Percentiles rank a stretch among this genome's conserved stretches.
phyloP scores from a whole-genome alignment of 345 rosid species.

The Balakata baccata region DNA sequence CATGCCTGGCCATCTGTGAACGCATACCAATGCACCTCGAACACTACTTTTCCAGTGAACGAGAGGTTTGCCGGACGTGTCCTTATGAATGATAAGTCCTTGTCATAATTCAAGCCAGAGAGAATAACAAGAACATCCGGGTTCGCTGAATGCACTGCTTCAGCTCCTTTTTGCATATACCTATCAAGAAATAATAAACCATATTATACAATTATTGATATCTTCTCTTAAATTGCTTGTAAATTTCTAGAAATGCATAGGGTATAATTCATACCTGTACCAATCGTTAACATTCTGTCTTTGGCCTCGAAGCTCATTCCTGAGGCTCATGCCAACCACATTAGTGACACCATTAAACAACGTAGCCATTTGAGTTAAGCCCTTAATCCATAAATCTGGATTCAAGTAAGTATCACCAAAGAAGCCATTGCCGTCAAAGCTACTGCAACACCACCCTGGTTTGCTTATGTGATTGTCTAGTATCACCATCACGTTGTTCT shows the following conservation, averaged over 20 bases:
- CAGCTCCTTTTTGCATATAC: conserved; percentile 87
- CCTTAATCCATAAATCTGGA: conserved; percentile 68
- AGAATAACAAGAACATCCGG: conserved; percentile 84
- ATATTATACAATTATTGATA: neutral
- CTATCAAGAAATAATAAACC: conserved; percentile 21
- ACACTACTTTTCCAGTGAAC: conserved; percentile 60
- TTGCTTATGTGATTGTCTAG: conserved; percentile 85
- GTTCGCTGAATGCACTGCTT: conserved; percentile 80
- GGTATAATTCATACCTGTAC: conserved; percentile 54
- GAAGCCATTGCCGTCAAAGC: conserved; percentile 82
- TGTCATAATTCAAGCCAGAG: conserved; percentile 76
- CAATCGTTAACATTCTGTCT: conserved; percentile 73
- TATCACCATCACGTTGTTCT: conserved; percentile 73
- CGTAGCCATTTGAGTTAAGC: conserved; percentile 65
- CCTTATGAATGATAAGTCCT: conserved; percentile 58
- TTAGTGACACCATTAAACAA: conserved; percentile 56
- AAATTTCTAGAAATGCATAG: neutral
- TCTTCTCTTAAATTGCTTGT: too few relatives aligned
- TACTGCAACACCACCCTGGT: conserved; percentile 94
- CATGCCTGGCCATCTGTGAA: conserved; percentile 73
- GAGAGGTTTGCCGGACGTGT: conserved; percentile 46
- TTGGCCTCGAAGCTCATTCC: conserved; percentile 91
- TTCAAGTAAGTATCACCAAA: conserved; percentile 78
- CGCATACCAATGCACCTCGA: conserved; percentile 83
- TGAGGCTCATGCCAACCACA: conserved; percentile 87